Evolutionary conservation across 1,284 basidiomycete genomes (phyloP), one percentile per base, ranked within the genome.

Genomic region (Ganoderma meredithae): DNA sequence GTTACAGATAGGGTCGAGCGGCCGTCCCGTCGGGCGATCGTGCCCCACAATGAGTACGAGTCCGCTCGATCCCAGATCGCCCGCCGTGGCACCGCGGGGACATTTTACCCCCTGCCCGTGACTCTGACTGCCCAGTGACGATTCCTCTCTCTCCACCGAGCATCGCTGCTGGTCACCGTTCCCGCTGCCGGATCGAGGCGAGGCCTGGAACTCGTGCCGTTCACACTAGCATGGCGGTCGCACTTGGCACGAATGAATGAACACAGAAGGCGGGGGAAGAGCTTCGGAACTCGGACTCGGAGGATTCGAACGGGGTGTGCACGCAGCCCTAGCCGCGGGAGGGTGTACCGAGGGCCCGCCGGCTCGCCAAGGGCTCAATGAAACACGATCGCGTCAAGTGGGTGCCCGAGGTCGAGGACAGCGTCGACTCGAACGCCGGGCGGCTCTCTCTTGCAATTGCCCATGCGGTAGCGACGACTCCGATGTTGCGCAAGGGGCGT

Each of bases 241-340:
- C 53, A 36, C n/a, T n/a, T n/a, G n/a, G 27, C 31, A 53, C 12
- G 27, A 17, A 36, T 52, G 52, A 27, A 39, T 31, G 47, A 49
- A 62, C 41, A 15, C 41, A 41, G 8, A 31, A 62, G 44, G 39
- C 36, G 33, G 31, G 39, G 55, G 55, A 58, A 58, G 33, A 58
- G 17, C 8, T 33, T 39, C 55, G 31, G 55, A 58, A 33, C 39
- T n/a, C 33, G 53, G 53, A n/a, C 31, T 36, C 55, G 53, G 63
- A 33, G 49, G 47, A 49, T 68, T 68, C 63, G 66, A 68, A 64
- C 58, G 66, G 66, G 66, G 63, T 67, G 36, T 25, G 43, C 22
- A 31, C 52, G 27, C 15, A 25, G 15, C 27, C 19, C 27, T 15
- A 19, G 33, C n/a, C 33, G 55, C 55, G 55, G 55, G 55, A 58